Conservation (phyloP, 2,329 filamentous ascomycete species). For the Ophiocordyceps camponoti-leonardi region DNA sequence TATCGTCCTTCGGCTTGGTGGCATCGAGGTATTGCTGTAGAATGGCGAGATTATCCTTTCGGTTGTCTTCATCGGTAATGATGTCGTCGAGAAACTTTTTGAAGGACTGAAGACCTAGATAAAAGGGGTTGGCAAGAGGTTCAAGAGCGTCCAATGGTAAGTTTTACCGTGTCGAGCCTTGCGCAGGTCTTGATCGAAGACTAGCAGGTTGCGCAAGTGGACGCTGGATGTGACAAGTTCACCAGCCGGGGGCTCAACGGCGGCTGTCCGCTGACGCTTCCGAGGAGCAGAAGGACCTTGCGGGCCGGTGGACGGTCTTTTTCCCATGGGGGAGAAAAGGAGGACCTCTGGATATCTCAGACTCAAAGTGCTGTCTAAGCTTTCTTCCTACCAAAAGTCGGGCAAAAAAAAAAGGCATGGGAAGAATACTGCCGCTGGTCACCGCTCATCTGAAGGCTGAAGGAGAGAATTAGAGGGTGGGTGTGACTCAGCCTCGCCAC, state of each 20-base stretch:
- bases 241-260: slow-evolving; percentile 38
- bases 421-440: not conserved
- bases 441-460: not conserved
- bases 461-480: not conserved
- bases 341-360: too few species aligned
- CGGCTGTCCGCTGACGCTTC: slow-evolving; percentile 38
- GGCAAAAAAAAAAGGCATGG: not conserved
- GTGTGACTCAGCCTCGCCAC: too few species aligned
- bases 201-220: slow-evolving; percentile 51
- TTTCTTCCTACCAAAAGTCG: not conserved
- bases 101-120: slow-evolving; percentile 48
- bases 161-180: slow-evolving; percentile 46
- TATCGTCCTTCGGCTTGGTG: slow-evolving; percentile 27
- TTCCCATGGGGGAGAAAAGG: slow-evolving; percentile 20
- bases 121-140: not conserved
- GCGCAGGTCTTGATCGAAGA: slow-evolving; percentile 53
- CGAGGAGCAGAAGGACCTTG: slow-evolving; percentile 24
- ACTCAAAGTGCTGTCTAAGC: too few species aligned
- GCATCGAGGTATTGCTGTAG: slow-evolving; percentile 51
- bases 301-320: slow-evolving; percentile 21
- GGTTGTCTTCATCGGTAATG: slow-evolving; percentile 27
- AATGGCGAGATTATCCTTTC: slow-evolving; percentile 31
- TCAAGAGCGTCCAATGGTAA: not conserved
- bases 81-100: slow-evolving; percentile 56
- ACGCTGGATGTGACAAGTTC: slow-evolving; percentile 45